These are phyloP conservation scores for Xylaria curta DNA, from an alignment of 495 filamentous ascomycete genomes.

Conservation along the genomic window DNA sequence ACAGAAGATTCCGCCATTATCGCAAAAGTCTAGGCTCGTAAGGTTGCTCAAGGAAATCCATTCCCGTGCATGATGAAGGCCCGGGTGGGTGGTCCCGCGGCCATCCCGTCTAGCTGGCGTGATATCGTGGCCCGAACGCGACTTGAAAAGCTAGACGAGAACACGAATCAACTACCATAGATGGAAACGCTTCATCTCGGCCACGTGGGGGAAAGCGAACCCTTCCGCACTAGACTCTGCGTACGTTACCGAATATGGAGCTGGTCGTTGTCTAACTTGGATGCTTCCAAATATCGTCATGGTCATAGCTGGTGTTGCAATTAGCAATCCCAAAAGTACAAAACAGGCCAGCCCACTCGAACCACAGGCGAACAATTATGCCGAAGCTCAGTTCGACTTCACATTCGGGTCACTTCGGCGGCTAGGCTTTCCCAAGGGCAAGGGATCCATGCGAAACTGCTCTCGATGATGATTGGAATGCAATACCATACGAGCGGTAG, in stretches of 20 bases:
- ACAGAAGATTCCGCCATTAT: background rate
- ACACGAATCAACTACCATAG: background rate
- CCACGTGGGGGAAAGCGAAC: background rate
- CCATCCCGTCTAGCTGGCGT: background rate
- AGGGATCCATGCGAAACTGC: too few species aligned
- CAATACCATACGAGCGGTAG: background rate
- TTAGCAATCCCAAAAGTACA: background rate
- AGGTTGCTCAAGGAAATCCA: background rate
- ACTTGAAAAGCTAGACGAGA: background rate
- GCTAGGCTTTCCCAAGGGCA: too few species aligned
- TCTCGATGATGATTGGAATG: background rate
- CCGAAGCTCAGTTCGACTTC: background rate
- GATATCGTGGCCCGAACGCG: conserved; percentile 9
- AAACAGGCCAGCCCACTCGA: background rate
- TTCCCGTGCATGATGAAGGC: conserved; percentile 1
- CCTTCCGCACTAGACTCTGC: background rate
- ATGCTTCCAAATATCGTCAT: background rate
- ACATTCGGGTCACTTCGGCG: too few species aligned
- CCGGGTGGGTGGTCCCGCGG: background rate
- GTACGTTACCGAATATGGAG: background rate
- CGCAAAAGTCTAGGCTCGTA: background rate
- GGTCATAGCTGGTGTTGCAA: background rate
- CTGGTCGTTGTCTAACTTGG: background rate
- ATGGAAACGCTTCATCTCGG: background rate
- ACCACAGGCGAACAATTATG: background rate